Evolutionary conservation across 441 rosid species (phyloP).

Genomic region (Euphorbia schlechtendalii): DNA sequence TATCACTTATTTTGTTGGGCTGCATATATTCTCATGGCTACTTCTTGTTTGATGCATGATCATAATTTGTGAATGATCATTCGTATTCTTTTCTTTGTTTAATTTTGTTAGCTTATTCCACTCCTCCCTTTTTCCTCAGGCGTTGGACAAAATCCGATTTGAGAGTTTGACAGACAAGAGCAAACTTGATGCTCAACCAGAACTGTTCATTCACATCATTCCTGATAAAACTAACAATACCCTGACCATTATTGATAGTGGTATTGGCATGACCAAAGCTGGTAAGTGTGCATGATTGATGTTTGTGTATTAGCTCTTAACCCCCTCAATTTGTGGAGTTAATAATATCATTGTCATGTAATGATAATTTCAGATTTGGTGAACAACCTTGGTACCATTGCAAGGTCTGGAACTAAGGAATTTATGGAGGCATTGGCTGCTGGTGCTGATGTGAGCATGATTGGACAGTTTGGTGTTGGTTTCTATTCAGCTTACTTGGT

Average conservation of each 20-base stretch:
- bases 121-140: slow-evolving; percentile 41
- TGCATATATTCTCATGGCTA: no score
- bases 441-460: slow-evolving; percentile 89
- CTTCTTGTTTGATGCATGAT: not conserved
- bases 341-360: not conserved
- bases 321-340: no score
- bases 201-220: slow-evolving; percentile 62
- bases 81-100: not conserved
- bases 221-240: slow-evolving; percentile 68
- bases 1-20: no score
- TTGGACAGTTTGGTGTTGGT: slow-evolving; percentile 90
- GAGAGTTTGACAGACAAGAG: slow-evolving; percentile 82
- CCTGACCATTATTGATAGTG: slow-evolving; percentile 62
- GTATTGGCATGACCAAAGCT: slow-evolving; percentile 82
- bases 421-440: slow-evolving; percentile 86
- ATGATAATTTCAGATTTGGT: slow-evolving; percentile 43
- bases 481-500: slow-evolving; percentile 82
- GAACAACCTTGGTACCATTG: slow-evolving; percentile 82
- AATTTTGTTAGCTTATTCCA: no score
- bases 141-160: slow-evolving; percentile 71
- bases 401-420: slow-evolving; percentile 89
- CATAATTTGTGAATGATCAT: not conserved
- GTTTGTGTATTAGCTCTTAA: not conserved
- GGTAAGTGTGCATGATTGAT: slow-evolving; percentile 25
- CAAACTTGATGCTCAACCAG: slow-evolving; percentile 79